Conservation (phyloP, 768 basidiomycete species). For the Porpolomopsis calyptriformis region DNA sequence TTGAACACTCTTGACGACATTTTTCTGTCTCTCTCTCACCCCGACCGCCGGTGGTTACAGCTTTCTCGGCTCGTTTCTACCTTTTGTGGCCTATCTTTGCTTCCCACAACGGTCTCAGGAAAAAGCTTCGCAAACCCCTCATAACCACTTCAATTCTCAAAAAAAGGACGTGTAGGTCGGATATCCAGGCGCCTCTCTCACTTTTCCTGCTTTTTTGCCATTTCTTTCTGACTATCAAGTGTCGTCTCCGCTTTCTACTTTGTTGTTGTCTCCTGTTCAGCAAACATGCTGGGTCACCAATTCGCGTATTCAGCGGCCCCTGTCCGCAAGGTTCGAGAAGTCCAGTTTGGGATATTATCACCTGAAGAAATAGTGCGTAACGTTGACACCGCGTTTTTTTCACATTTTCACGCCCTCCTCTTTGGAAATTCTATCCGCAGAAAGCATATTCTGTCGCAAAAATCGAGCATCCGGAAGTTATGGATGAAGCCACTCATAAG, state of each 20-base stretch:
- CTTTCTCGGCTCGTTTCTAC: too few species aligned
- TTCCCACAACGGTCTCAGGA: too few species aligned
- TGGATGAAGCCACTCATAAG: slow-evolving; percentile 87
- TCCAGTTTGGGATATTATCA: slow-evolving; percentile 96
- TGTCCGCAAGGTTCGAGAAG: slow-evolving; percentile 91
- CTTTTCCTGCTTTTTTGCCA: background rate
- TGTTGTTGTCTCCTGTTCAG: background rate
- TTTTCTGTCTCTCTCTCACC: too few species aligned
- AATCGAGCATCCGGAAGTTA: slow-evolving; percentile 97
- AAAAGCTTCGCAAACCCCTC: too few species aligned
- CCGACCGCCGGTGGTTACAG: too few species aligned
- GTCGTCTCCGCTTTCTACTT: background rate
- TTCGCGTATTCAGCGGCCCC: slow-evolving; percentile 92
- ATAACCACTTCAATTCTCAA: too few species aligned
- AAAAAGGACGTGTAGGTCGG: background rate
- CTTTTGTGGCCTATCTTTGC: too few species aligned
- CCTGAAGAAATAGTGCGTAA: slow-evolving; percentile 93
- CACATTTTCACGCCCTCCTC: background rate
- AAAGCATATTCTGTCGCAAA: slow-evolving; percentile 99
- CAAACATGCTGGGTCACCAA: slow-evolving; percentile 74
- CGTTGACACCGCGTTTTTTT: slow-evolving; percentile 10
- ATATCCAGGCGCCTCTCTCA: background rate
- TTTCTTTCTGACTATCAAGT: background rate
- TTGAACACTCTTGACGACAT: too few species aligned
- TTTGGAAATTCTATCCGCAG: slow-evolving; percentile 34